Conservation (phyloP, 2,329 filamentous ascomycete species). For the Penicillium vulpinum region DNA sequence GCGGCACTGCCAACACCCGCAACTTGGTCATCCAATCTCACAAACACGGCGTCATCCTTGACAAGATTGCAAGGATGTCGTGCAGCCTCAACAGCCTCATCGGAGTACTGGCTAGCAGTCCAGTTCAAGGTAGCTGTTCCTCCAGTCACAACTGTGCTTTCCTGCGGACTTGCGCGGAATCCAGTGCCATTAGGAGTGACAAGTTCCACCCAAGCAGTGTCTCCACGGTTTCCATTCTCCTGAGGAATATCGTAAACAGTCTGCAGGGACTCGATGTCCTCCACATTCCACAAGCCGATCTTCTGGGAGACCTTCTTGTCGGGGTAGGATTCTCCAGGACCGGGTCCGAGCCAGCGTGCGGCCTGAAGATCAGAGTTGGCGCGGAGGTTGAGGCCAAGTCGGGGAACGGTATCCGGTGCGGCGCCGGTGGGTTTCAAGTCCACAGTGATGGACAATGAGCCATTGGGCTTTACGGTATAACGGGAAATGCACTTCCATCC, state of each 20-base stretch:
- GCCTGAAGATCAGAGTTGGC: slow-evolving; percentile 15
- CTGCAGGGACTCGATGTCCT: slow-evolving; percentile 17
- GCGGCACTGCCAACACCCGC: slow-evolving; percentile 9
- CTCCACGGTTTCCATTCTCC: slow-evolving; percentile 27
- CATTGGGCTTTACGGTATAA: slow-evolving; percentile 17
- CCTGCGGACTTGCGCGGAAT: slow-evolving; percentile 6
- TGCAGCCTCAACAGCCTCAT: slow-evolving; percentile 5
- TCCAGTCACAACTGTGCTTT: not conserved
- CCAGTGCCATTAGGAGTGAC: slow-evolving; percentile 2
- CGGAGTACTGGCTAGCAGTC: slow-evolving; percentile 6
- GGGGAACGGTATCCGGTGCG: slow-evolving; percentile 15
- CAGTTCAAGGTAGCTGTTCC: slow-evolving; percentile 4
- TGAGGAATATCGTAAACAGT: slow-evolving; percentile 31
- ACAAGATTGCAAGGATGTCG: slow-evolving; percentile 5
- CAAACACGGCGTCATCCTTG: slow-evolving; percentile 1
- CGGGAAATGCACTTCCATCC: slow-evolving; percentile 16
- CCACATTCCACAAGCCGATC: slow-evolving; percentile 20
- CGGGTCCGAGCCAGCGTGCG: slow-evolving; percentile 27
- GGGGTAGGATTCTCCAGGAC: slow-evolving; percentile 28
- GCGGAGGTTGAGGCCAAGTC: slow-evolving; percentile 20
- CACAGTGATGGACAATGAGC: slow-evolving; percentile 7
- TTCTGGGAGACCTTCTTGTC: slow-evolving; percentile 28
- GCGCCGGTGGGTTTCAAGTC: slow-evolving; percentile 17
- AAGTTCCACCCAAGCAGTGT: slow-evolving; percentile 24
- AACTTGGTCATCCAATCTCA: slow-evolving; percentile 6